Percentiles rank a stretch among this genome's conserved stretches.
Evolutionary conservation across 2,329 filamentous ascomycete species (phyloP).

Genomic region (Metarhizium humberi): DNA sequence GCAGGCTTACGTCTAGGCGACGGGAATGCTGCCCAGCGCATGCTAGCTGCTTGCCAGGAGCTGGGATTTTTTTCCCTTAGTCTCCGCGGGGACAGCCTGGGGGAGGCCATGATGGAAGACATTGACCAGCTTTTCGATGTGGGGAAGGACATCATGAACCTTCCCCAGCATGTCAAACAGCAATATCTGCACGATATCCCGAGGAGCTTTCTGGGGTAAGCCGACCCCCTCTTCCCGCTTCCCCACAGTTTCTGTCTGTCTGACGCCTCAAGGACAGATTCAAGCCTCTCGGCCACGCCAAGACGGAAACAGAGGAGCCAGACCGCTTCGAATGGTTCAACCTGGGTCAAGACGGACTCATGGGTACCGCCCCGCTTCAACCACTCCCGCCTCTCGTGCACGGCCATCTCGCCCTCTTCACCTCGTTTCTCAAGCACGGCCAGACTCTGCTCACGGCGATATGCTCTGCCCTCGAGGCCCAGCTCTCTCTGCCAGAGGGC

Average conservation of each 20-base stretch:
- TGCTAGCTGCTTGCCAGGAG: neutral
- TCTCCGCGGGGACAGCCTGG: neutral
- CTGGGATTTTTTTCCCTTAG: neutral
- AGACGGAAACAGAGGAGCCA: neutral
- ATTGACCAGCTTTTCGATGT: neutral
- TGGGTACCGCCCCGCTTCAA: neutral
- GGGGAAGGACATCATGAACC: slow-evolving; percentile 1
- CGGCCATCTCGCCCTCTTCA: neutral
- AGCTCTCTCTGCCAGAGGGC: neutral
- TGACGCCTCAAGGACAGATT: neutral
- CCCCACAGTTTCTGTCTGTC: neutral
- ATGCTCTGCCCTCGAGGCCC: neutral
- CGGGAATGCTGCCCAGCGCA: neutral
- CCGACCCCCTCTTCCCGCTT: too few species aligned
- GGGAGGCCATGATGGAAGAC: neutral
- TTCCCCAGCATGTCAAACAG: neutral
- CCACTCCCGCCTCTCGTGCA: neutral
- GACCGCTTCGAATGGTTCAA: neutral
- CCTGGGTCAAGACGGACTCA: neutral
- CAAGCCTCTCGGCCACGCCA: neutral
- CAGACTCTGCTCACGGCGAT: neutral
- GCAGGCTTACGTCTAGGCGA: neutral
- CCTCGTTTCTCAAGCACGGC: neutral
- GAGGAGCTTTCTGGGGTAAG: neutral
- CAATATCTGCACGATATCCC: neutral